Evolutionary conservation across 192 early-diverging fungal genomes (phyloP).

Genomic region (Entomortierella beljakovae): DNA sequence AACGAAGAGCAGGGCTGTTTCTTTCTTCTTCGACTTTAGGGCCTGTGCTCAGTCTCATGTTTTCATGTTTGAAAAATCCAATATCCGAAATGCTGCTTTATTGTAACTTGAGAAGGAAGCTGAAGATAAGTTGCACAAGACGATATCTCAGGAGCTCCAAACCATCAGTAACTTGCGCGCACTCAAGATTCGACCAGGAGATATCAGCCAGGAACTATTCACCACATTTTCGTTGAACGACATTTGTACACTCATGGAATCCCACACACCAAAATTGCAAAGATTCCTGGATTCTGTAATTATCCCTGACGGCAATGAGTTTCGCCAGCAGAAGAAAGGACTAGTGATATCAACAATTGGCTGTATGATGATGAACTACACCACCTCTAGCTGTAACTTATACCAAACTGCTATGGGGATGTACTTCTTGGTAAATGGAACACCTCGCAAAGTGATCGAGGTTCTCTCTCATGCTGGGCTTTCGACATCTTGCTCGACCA

Average conservation of each 20-base stretch:
- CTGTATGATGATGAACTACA: background rate
- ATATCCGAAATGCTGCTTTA: background rate
- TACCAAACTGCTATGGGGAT: conserved; percentile 12
- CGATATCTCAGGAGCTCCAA: background rate
- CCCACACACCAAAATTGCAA: background rate
- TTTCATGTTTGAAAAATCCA: too few relatives aligned
- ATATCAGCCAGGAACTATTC: background rate
- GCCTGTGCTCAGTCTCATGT: too few relatives aligned
- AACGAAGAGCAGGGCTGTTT: background rate
- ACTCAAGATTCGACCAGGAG: background rate
- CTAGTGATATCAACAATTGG: background rate
- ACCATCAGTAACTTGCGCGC: background rate
- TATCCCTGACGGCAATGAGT: too few relatives aligned
- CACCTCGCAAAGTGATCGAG: background rate
- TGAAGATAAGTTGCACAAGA: background rate
- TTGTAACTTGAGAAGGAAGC: background rate
- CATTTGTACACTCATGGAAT: background rate
- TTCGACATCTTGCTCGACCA: background rate
- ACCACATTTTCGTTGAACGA: background rate
- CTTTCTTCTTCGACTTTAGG: background rate
- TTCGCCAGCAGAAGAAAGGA: background rate
- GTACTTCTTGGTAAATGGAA: conserved; percentile 3
- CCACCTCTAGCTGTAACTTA: background rate
- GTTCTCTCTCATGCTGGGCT: conserved; percentile 11
- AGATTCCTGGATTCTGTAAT: background rate